phyloP scores from a whole-genome alignment of 1,284 basidiomycete genomes.

The Cryptococcus deneoformans region DNA sequence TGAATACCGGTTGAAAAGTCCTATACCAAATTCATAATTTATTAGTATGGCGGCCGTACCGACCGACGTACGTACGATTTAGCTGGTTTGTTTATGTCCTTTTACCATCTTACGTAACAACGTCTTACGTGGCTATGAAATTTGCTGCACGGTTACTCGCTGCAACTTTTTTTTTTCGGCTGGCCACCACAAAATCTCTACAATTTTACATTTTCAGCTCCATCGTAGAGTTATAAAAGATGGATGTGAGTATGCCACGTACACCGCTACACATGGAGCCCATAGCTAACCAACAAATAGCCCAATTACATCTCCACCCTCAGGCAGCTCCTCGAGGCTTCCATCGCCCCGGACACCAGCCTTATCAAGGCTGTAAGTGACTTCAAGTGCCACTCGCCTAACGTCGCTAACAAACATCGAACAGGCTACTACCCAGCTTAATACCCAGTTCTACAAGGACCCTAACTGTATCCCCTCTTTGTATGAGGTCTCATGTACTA shows the following conservation, averaged over 20 bases:
- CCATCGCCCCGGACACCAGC: conserved; percentile 79
- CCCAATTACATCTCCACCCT: conserved; percentile 59
- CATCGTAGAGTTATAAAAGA: conserved; percentile 6
- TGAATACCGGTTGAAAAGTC: too few relatives aligned
- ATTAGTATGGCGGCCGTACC: too few relatives aligned
- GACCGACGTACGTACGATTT: too few relatives aligned
- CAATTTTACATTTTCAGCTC: not conserved
- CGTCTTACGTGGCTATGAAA: not conserved
- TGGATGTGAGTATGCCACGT: conserved; percentile 19
- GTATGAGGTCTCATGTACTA: conserved; percentile 80
- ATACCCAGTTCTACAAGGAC: conserved; percentile 88
- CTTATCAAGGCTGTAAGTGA: conserved; percentile 73
- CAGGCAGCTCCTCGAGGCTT: conserved; percentile 78
- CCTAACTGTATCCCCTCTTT: conserved; percentile 88
- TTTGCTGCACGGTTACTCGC: not conserved
- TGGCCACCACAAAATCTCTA: not conserved
- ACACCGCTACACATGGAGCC: not conserved
- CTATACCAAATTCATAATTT: too few relatives aligned
- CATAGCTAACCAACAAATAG: conserved; percentile 9
- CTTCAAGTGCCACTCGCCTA: not conserved
- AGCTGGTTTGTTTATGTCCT: not conserved
- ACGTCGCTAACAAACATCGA: conserved; percentile 2
- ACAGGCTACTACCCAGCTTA: conserved; percentile 87
- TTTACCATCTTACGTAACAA: not conserved
- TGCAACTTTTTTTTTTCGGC: not conserved